Evolutionary conservation across 805 yeast species (phyloP).

Genomic region (Cyberlindnera galapagoensis): DNA sequence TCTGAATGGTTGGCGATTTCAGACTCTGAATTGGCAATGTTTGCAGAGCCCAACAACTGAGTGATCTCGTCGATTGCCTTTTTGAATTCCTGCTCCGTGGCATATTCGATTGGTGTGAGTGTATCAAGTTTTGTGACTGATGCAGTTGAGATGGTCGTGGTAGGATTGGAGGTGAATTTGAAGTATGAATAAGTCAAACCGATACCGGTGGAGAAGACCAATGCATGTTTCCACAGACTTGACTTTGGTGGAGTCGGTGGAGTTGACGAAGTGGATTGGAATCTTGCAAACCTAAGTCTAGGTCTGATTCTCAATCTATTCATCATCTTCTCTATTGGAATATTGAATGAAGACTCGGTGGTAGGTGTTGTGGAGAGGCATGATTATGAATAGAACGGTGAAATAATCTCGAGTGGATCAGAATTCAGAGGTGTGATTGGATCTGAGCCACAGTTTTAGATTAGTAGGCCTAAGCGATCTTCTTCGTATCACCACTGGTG

Average conservation of each 20-base stretch:
- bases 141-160: not conserved
- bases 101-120: constrained; percentile 34
- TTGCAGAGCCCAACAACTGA: constrained; percentile 30
- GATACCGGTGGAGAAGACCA: constrained; percentile 15
- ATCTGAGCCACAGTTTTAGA: too few relatives aligned
- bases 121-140: constrained; percentile 31
- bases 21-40: constrained; percentile 26
- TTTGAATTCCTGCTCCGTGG: constrained; percentile 30
- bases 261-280: constrained; percentile 1
- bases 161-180: not conserved
- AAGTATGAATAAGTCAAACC: constrained; percentile 11
- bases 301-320: not conserved
- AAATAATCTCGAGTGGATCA: too few relatives aligned
- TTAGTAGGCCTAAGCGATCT: too few relatives aligned
- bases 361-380: too few relatives aligned
- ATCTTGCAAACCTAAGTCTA: constrained; percentile 1
- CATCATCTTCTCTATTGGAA: too few relatives aligned
- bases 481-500: too few relatives aligned
- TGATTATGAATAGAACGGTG: too few relatives aligned
- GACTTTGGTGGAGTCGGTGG: not conserved
- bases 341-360: too few relatives aligned
- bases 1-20: constrained; percentile 52
- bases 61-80: constrained; percentile 38
- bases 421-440: too few relatives aligned
- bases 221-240: constrained; percentile 1